These are phyloP conservation scores for Stevia rebaudiana DNA, from an alignment of 140 eudicot species.

Conservation along the genomic window DNA sequence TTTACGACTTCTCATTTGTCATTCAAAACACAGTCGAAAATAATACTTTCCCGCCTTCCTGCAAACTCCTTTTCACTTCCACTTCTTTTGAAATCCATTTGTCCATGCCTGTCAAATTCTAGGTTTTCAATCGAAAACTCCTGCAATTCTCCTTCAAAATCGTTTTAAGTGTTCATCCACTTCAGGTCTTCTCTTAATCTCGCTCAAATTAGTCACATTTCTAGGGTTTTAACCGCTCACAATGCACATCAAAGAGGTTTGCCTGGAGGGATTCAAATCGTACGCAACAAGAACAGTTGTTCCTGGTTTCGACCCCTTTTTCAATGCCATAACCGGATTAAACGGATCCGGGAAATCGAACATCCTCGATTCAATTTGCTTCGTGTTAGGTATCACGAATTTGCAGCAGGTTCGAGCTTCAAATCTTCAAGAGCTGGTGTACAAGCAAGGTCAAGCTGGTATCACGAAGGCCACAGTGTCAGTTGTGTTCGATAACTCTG, in stretches of 20 bases:
- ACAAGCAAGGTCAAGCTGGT: conserved; percentile 99
- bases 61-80: neutral
- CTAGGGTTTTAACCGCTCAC: conserved; percentile 4
- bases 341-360: conserved; percentile 98
- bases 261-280: conserved; percentile 93
- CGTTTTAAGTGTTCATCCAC: neutral
- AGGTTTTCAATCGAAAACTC: conserved; percentile 26
- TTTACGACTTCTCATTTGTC: too few species aligned
- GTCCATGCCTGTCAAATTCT: neutral
- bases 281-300: conserved; percentile 94
- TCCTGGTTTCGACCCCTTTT: conserved; percentile 88
- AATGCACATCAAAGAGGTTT: conserved; percentile 83
- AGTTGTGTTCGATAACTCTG: conserved; percentile 84
- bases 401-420: conserved; percentile 96
- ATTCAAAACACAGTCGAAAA: neutral
- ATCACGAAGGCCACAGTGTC: conserved; percentile 97
- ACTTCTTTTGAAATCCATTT: neutral
- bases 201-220: neutral
- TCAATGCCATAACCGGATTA: conserved; percentile 93
- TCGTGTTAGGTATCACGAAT: conserved; percentile 90
- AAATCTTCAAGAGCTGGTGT: conserved; percentile 89
- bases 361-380: conserved; percentile 94
- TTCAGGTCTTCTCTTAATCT: conserved; percentile 6
- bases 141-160: neutral
- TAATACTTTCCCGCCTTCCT: conserved; percentile 16